Base-by-base conservation (phyloP, 306 rosid species). In the Lathyrus aphaca region DNA sequence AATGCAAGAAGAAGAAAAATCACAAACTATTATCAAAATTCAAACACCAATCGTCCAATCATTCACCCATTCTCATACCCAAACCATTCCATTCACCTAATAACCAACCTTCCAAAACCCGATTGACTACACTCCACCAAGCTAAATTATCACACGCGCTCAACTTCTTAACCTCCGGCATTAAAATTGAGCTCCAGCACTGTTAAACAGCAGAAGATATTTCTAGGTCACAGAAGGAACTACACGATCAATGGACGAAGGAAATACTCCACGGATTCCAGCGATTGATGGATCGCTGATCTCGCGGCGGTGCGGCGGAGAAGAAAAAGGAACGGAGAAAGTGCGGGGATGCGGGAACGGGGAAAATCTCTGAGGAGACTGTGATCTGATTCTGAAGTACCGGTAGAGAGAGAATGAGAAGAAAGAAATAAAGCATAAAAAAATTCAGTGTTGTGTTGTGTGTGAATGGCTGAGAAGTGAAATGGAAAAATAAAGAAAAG, bases 341-440 rank as follows among this genome's bases (percentile, higher is more conserved):
- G 81, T 78, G 84, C 79, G 80, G 79, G 79, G 69, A 66, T 69
- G 23, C n/a, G 14, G 10, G 50, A 79, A 69, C 69, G 79, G 76
- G 79, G 79, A 71, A 81, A 75, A 70, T 71, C 8, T 49, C 4
- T 10, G 59, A 76, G 79, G 76, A 58, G 80, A 79, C 64, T 74
- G 74, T 80, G 92, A 85, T 89, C 91, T 77, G 84, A 77, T 53
- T 54, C 55, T 42, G 66, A 76, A 80, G 83, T 69, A 69, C 79
- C 84, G 82, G 89, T 54, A 64, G 74, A 44, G 40, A 64, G 69
- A 64, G 69, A 64, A 27, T 25, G 29, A 25, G 29, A 25, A 25
- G n/a, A n/a, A n/a, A n/a, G n/a, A 25, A 25, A 25, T 25, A 25
- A 25, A 25, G 29, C 29, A 25, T 25, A 8, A 32, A 6, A 32